Conservation (phyloP, 2,329 filamentous ascomycete genomes). For the Xylaria sp. region DNA sequence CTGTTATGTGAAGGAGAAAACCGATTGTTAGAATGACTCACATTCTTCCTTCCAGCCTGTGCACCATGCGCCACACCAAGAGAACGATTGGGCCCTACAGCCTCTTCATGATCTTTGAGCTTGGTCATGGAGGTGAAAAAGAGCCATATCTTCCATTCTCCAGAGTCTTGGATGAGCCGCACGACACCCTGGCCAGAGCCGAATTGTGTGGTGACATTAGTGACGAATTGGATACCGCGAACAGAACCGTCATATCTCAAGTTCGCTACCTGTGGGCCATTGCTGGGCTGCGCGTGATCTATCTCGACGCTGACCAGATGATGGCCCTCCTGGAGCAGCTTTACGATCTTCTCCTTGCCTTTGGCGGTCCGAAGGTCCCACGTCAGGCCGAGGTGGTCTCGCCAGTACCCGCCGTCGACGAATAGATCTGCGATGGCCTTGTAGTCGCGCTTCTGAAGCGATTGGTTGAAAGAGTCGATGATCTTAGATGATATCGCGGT, state of each 20-base stretch:
- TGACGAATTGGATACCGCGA: constrained; percentile 62
- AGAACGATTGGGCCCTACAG: constrained; percentile 54
- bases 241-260: constrained; percentile 59
- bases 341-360: constrained; percentile 55
- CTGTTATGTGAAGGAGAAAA: neutral
- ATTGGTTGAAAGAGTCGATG: constrained; percentile 54
- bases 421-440: constrained; percentile 57
- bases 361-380: constrained; percentile 68
- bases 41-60: constrained; percentile 58
- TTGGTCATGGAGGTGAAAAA: constrained; percentile 62
- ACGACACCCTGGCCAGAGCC: constrained; percentile 63
- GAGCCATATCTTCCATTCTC: constrained; percentile 62
- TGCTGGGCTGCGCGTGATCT: constrained; percentile 54
- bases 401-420: constrained; percentile 64
- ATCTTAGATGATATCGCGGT: constrained; percentile 51
- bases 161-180: constrained; percentile 55
- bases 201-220: constrained; percentile 57
- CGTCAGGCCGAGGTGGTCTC: constrained; percentile 66
- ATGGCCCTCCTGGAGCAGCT: constrained; percentile 49
- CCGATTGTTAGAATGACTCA: constrained; percentile 23
- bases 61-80: constrained; percentile 62
- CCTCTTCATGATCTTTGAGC: constrained; percentile 59
- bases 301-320: constrained; percentile 53
- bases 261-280: constrained; percentile 53
- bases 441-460: constrained; percentile 51